These are phyloP conservation scores for Nicotiana tabacum DNA, from an alignment of 257 asterid species.

Conservation along the genomic window DNA sequence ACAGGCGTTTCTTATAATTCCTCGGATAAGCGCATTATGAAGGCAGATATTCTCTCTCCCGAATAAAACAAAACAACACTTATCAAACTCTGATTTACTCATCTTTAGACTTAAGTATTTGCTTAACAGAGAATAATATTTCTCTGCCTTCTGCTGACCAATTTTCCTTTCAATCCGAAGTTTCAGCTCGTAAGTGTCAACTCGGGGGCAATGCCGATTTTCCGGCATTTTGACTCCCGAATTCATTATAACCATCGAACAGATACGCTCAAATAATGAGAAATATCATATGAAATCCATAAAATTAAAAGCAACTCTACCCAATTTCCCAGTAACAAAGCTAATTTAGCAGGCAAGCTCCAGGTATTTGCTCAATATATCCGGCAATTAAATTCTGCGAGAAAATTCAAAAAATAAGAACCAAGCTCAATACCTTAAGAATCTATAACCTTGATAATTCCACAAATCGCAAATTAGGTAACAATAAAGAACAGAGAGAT, in stretches of 20 bases:
- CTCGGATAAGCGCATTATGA: slow-evolving; percentile 51
- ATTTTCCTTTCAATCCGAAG: slow-evolving; percentile 46
- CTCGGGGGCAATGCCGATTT: slow-evolving; percentile 44
- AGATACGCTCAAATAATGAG: slow-evolving; percentile 13
- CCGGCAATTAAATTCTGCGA: slow-evolving; percentile 26
- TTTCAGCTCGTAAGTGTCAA: slow-evolving; percentile 46
- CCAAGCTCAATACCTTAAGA: no score
- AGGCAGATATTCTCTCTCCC: slow-evolving; percentile 58
- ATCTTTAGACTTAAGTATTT: slow-evolving; percentile 40
- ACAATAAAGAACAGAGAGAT: neutral
- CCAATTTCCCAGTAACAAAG: slow-evolving; percentile 28
- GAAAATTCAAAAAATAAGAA: neutral
- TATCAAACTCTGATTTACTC: slow-evolving; percentile 48
- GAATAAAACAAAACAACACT: slow-evolving; percentile 43
- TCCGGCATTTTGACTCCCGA: slow-evolving; percentile 41
- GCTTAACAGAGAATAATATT: slow-evolving; percentile 41
- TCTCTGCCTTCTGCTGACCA: slow-evolving; percentile 44
- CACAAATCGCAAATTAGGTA: neutral
- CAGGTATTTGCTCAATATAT: slow-evolving; percentile 4
- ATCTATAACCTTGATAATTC: no score
- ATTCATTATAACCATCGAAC: slow-evolving; percentile 24
- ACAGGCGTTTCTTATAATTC: slow-evolving; percentile 48
- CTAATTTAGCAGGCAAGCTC: slow-evolving; percentile 24
- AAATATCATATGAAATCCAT: slow-evolving; percentile 16
- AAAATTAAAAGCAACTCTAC: slow-evolving; percentile 6